These are phyloP conservation scores for Beauveria asiatica DNA, from an alignment of 2,329 filamentous ascomycete genomes.

Conservation along the genomic window DNA sequence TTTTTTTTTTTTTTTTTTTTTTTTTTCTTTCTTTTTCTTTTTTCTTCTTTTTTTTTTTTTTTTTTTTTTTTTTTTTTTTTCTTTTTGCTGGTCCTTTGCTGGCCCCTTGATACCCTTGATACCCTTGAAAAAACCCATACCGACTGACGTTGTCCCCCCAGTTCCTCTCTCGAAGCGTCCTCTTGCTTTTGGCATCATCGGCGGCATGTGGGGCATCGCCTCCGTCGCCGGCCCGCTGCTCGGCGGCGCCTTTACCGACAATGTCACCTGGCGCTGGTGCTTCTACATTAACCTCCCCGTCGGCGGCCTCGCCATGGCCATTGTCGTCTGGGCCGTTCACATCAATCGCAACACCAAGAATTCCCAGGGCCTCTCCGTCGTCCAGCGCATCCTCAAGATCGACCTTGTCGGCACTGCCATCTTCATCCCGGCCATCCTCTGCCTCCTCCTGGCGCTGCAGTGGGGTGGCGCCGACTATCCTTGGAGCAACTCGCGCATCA, in stretches of 20 bases:
- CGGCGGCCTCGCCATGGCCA: slow-evolving; percentile 36
- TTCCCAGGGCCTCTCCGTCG: slow-evolving; percentile 23
- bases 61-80: too few relatives aligned
- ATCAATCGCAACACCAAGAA: slow-evolving; percentile 29
- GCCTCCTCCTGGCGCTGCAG: slow-evolving; percentile 46
- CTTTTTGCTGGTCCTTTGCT: too few relatives aligned
- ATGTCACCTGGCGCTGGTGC: slow-evolving; percentile 45
- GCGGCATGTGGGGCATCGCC: slow-evolving; percentile 49
- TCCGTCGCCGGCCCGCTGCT: slow-evolving; percentile 41
- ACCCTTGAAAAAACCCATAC: too few relatives aligned
- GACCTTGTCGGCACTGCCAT: slow-evolving; percentile 42
- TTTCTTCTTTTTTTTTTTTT: too few relatives aligned
- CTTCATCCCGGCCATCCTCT: slow-evolving; percentile 43
- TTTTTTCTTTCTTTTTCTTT: too few relatives aligned
- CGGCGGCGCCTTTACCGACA: slow-evolving; percentile 41
- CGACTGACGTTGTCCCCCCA: slow-evolving; percentile 1
- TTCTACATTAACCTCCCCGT: slow-evolving; percentile 41
- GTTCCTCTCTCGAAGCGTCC: slow-evolving; percentile 47
- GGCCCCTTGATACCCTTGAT: too few relatives aligned
- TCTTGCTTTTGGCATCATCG: slow-evolving; percentile 45
- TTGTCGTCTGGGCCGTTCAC: slow-evolving; percentile 39
- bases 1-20: too few relatives aligned
- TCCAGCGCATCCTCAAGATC: slow-evolving; percentile 33
- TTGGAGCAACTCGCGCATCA: slow-evolving; percentile 40
- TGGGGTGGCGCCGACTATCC: slow-evolving; percentile 46